Evolutionary conservation across 2,329 filamentous ascomycete species (phyloP).

Genomic region (Pseudogymnoascus sp.): DNA sequence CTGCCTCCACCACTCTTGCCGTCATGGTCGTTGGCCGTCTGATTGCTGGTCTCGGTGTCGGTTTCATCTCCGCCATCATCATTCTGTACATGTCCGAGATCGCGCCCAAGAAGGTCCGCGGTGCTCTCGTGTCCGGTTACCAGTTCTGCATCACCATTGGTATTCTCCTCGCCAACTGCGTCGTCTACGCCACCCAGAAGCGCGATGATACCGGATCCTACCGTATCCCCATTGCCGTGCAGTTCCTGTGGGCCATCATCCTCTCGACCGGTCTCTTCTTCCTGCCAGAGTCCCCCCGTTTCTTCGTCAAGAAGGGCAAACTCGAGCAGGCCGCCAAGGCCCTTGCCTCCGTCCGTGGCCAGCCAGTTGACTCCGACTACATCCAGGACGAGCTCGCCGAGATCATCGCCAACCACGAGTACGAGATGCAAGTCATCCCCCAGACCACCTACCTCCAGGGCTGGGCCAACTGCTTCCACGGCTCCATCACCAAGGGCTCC

Average conservation of each 20-base stretch:
- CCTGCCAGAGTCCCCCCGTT: slow-evolving; percentile 77
- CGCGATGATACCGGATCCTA: slow-evolving; percentile 57
- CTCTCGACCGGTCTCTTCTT: slow-evolving; percentile 62
- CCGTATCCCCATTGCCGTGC: slow-evolving; percentile 71
- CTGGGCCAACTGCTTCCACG: slow-evolving; percentile 63
- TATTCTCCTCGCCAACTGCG: slow-evolving; percentile 63
- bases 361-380: slow-evolving; percentile 62
- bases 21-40: slow-evolving; percentile 67
- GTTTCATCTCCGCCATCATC: slow-evolving; percentile 71
- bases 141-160: slow-evolving; percentile 78
- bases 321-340: slow-evolving; percentile 54
- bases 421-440: slow-evolving; percentile 63
- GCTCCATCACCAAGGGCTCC: slow-evolving; percentile 53
- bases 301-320: slow-evolving; percentile 69
- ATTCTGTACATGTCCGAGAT: slow-evolving; percentile 69
- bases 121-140: slow-evolving; percentile 68
- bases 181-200: slow-evolving; percentile 63
- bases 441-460: slow-evolving; percentile 53
- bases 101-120: slow-evolving; percentile 61
- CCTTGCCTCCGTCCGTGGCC: slow-evolving; percentile 63
- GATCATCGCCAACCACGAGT: slow-evolving; percentile 80
- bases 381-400: slow-evolving; percentile 72
- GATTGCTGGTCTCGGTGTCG: slow-evolving; percentile 68
- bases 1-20: slow-evolving; percentile 45
- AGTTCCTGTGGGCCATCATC: slow-evolving; percentile 73